Evolutionary conservation across 179 eudicot species (phyloP), one percentile per base, ranked within the genome.

Genomic region (Amaranthus tricolor): DNA sequence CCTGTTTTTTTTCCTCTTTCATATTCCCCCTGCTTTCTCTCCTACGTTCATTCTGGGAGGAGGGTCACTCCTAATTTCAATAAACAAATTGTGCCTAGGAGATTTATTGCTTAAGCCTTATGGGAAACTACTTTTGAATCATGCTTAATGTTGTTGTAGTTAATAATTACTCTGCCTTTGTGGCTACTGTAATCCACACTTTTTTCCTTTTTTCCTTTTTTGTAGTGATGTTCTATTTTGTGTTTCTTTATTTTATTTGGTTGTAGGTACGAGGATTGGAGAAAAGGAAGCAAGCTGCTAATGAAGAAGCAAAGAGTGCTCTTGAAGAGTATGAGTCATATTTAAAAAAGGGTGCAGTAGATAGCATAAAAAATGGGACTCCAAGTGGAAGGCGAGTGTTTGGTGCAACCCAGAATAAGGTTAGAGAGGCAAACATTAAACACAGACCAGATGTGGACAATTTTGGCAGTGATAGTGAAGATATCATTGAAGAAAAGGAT

Each of bases 231-330:
- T 50, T 9, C 51, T 52, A 24, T n/a, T 31, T 55, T 31, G n/a
- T 11, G 40, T 19, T 55, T 4, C 43, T 75, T 24, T 65, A 11
- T 47, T 75, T 78, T 43, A 12, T 4, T 75, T 60, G 62, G n/a
- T 48, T 40, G 62, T 80, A 96, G 99, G 96, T 84, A 13, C 96
- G 97, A 77, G 98, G 97, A 7, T 57, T 88, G 85, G 83, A 87
- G 62, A 96, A 90, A 87, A 86, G 85, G 77, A 89, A 88, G 84
- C 90, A 85, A 66, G 91, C 90, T 69, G 97, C 94, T 52, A 82
- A 76, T 80, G 89, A 89, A 84, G 99, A 96, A 90, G 98, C 97
- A 48, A 85, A 82, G 77, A 81, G 73, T 80, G 98, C 96, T 79
- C 83, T 93, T 57, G 84, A 90, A 61, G 97, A 91, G 65, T 96